These are phyloP conservation scores for Prunus yedoensis DNA, from an alignment of 331 rosid genomes.

Conservation along the genomic window DNA sequence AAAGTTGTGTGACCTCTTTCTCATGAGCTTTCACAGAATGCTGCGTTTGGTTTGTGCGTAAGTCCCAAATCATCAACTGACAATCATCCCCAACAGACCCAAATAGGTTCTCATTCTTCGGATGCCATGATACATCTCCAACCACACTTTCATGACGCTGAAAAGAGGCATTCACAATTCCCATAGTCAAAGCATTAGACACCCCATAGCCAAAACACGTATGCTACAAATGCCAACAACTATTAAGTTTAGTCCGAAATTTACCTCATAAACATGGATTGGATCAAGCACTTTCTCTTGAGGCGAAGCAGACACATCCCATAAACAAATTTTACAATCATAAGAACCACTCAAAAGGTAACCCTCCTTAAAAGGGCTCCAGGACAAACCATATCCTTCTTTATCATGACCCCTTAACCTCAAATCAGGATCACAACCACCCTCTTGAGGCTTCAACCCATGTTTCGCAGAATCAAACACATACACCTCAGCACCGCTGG, in stretches of 20 bases:
- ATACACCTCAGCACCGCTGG: slow-evolving; percentile 72
- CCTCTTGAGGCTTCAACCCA: slow-evolving; percentile 34
- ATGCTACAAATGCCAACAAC: not conserved
- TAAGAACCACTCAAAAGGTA: slow-evolving; percentile 77
- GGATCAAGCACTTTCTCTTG: slow-evolving; percentile 63
- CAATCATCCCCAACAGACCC: slow-evolving; percentile 91
- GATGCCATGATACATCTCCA: slow-evolving; percentile 84
- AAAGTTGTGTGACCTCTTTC: slow-evolving; percentile 61
- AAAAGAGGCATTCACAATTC: slow-evolving; percentile 4
- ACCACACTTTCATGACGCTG: slow-evolving; percentile 73
- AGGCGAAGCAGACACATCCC: slow-evolving; percentile 69
- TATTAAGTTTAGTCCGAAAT: not conserved
- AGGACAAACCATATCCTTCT: slow-evolving; percentile 91
- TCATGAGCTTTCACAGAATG: slow-evolving; percentile 76
- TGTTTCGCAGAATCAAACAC: slow-evolving; percentile 63
- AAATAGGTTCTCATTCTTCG: slow-evolving; percentile 63
- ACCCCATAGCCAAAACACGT: not conserved
- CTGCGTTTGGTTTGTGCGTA: slow-evolving; percentile 67
- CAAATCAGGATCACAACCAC: slow-evolving; percentile 61
- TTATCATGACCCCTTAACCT: slow-evolving; percentile 89
- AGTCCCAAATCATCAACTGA: slow-evolving; percentile 77
- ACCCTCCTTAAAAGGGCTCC: slow-evolving; percentile 77
- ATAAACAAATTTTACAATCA: slow-evolving; percentile 75
- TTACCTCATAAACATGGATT: slow-evolving; percentile 70
- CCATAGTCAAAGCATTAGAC: not conserved